phyloP scores from a whole-genome alignment of 2,329 filamentous ascomycete genomes.

The Aspergillus fischeri region DNA sequence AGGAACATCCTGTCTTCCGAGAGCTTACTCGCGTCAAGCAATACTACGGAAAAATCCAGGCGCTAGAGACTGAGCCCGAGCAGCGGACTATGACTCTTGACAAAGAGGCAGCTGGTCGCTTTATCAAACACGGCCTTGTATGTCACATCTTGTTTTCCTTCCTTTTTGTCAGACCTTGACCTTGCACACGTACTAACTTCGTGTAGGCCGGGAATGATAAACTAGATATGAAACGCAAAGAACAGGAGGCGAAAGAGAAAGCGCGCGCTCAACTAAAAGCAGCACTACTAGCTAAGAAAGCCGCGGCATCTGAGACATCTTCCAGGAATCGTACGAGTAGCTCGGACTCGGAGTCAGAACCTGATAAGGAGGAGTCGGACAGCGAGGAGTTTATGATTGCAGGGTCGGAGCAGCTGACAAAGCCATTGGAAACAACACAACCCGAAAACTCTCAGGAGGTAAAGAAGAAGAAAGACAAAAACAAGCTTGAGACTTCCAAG shows the following conservation, averaged over 20 bases:
- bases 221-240: constrained; percentile 47
- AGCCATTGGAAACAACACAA: constrained; percentile 1
- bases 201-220: constrained; percentile 47
- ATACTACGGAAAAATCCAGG: constrained; percentile 90
- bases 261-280: constrained; percentile 48
- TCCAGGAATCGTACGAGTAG: constrained; percentile 14
- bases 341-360: constrained; percentile 17
- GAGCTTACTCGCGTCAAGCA: constrained; percentile 84
- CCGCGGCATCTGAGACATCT: constrained; percentile 21
- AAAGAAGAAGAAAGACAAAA: constrained; percentile 18
- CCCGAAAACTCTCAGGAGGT: constrained; percentile 3
- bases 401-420: neutral
- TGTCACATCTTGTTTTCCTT: constrained; percentile 22
- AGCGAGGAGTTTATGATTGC: constrained; percentile 9
- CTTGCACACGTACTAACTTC: constrained; percentile 14
- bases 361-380: constrained; percentile 11
- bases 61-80: constrained; percentile 60
- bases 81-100: constrained; percentile 60
- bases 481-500: constrained; percentile 23
- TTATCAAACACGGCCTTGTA: constrained; percentile 78
- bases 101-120: constrained; percentile 71
- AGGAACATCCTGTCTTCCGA: constrained; percentile 75
- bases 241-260: constrained; percentile 48
- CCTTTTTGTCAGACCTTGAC: neutral
- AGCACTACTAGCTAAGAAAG: constrained; percentile 39